Evolutionary conservation across 345 rosid species (phyloP), one percentile per base, ranked within the genome.

Genomic region (Psidium guajava): DNA sequence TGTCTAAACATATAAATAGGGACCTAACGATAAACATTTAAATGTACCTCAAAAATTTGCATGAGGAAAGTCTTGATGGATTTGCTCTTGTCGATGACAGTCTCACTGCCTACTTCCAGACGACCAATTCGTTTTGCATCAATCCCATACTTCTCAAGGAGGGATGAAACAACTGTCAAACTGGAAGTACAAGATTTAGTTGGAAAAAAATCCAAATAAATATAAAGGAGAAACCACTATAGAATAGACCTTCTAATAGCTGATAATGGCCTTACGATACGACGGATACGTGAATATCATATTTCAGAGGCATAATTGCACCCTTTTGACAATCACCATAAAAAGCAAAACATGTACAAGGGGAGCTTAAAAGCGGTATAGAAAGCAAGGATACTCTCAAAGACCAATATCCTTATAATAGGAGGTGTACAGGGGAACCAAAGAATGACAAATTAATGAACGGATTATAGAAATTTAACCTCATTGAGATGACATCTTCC

Each of bases 401-500:
- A 81, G 80, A 69, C 14, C 15, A 7, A 54, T 27, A 5, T 27
- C 57, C 42, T 16, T 8, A 18, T 52, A 27, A 82, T n/a, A n/a
- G 56, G 52, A 82, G 57, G 21, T 11, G 44, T 55, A 2, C 69
- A 36, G 2, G 47, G 47, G 49, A 83, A 83, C 18, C 8, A 83
- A 83, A 54, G 44, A 16, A 83, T 36, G 42, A 36, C 5, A 81
- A 14, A 40, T 28, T 83, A 54, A 28, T 28, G 69, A 83, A 13
- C 16, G 84, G 61, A 83, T 53, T 83, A 44, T 64, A 82, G 83
- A 83, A 86, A 86, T 51, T 27, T 73, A 83, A 96, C 99, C 99
- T 95, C 99, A 98, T 96, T 11, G 99, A 98, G 89, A 98, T 94
- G 69, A 98, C 99, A 94, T 98, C 99, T 93, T 98, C 99, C 83